Evolutionary conservation across 257 asterid genomes (phyloP).

Genomic region (Ilex asprella): DNA sequence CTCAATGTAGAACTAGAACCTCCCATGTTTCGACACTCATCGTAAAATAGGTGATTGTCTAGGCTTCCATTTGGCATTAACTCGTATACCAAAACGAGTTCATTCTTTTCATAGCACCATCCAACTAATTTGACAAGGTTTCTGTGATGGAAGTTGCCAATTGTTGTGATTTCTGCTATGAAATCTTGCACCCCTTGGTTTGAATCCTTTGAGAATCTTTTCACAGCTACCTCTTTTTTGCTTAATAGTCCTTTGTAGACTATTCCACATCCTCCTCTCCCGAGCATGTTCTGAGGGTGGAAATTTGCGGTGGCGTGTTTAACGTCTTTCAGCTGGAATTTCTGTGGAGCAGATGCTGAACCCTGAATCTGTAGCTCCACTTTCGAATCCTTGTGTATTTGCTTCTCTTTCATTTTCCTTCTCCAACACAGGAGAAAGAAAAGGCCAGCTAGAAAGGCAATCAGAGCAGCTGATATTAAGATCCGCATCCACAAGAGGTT

Average conservation of each 20-base stretch:
- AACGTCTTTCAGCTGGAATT: constrained; percentile 10
- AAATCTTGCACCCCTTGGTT: constrained; percentile 11
- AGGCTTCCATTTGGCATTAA: constrained; percentile 21
- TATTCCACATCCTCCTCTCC: constrained; percentile 20
- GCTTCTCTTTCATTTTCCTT: not conserved
- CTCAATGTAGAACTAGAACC: not conserved
- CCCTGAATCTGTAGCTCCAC: constrained; percentile 1
- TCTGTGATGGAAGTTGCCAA: constrained; percentile 14
- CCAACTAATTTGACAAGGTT: constrained; percentile 16
- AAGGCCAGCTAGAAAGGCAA: not conserved
- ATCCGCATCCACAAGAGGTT: constrained; percentile 10
- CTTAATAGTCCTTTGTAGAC: constrained; percentile 9
- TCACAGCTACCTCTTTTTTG: constrained; percentile 13
- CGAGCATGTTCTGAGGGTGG: constrained; percentile 7
- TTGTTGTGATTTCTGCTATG: constrained; percentile 19
- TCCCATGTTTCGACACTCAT: not conserved
- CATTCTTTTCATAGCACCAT: constrained; percentile 12
- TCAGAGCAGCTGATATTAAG: not conserved
- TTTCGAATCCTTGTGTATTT: not conserved
- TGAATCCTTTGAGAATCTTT: constrained; percentile 7
- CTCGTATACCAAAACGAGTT: constrained; percentile 16
- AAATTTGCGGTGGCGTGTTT: constrained; percentile 10
- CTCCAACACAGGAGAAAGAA: not conserved
- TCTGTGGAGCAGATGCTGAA: constrained; percentile 15
- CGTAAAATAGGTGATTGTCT: constrained; percentile 6